phyloP scores from a whole-genome alignment of 1,284 basidiomycete genomes.

The Mycosarcoma maydis region DNA sequence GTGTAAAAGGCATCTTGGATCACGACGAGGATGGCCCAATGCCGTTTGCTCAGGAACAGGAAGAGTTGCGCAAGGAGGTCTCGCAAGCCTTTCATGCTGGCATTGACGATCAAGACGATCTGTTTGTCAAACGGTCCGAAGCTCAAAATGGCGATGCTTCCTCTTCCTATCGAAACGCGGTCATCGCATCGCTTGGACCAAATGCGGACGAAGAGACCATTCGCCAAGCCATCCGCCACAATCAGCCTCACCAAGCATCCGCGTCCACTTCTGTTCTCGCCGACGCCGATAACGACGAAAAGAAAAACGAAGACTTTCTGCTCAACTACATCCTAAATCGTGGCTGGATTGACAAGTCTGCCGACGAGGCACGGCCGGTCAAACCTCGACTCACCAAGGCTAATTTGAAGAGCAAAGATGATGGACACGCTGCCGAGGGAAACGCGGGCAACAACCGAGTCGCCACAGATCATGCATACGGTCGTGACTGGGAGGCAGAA shows the following conservation, averaged over 20 bases:
- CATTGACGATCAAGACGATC: constrained; percentile 68
- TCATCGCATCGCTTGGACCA: constrained; percentile 83
- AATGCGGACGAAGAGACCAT: constrained; percentile 71
- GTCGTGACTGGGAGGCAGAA: constrained; percentile 64
- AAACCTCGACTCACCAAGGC: constrained; percentile 41
- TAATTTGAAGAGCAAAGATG: constrained; percentile 20
- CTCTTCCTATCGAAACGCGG: constrained; percentile 82
- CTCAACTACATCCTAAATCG: constrained; percentile 70
- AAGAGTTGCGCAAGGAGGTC: constrained; percentile 79
- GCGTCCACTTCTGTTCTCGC: constrained; percentile 14
- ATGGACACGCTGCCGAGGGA: constrained; percentile 6
- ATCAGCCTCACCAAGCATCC: constrained; percentile 30
- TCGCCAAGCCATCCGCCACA: constrained; percentile 45
- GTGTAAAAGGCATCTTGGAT: constrained; percentile 44
- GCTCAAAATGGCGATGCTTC: constrained; percentile 79
- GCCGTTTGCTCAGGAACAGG: constrained; percentile 84
- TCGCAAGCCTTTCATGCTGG: constrained; percentile 79
- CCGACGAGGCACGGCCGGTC: constrained; percentile 26
- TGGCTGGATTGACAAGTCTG: constrained; percentile 62
- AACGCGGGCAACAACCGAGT: too few species aligned
- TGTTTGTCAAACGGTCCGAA: constrained; percentile 77
- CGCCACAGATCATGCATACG: constrained; percentile 19
- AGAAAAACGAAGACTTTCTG: constrained; percentile 81
- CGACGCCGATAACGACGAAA: constrained; percentile 62
- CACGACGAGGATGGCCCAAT: constrained; percentile 71